These are phyloP conservation scores for Citeromyces hawaiiensis DNA, from an alignment of 1,139 yeast genomes.

Conservation along the genomic window DNA sequence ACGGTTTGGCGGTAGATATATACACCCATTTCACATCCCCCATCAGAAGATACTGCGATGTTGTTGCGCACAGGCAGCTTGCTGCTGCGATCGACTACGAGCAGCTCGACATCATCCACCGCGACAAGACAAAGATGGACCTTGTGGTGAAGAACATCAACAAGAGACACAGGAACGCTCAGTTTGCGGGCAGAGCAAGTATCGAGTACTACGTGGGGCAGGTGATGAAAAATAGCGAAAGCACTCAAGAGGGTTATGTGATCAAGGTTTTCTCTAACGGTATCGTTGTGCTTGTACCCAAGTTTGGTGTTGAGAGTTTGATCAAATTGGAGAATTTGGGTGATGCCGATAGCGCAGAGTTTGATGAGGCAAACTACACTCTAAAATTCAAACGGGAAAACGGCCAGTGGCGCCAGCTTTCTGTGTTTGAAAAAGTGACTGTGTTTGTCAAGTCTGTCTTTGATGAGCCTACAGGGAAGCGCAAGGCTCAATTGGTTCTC, in stretches of 20 bases:
- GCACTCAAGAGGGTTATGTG: slow-evolving; percentile 77
- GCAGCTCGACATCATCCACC: slow-evolving; percentile 63
- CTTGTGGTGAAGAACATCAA: slow-evolving; percentile 80
- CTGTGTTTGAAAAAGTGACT: slow-evolving; percentile 74
- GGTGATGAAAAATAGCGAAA: slow-evolving; percentile 70
- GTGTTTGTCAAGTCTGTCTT: slow-evolving; percentile 73
- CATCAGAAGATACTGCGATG: slow-evolving; percentile 94
- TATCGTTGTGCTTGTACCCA: slow-evolving; percentile 90
- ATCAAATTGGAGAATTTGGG: slow-evolving; percentile 70
- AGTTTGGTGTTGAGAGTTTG: slow-evolving; percentile 91
- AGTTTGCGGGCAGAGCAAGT: slow-evolving; percentile 96
- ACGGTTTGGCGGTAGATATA: slow-evolving; percentile 94
- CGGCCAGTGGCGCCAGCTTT: slow-evolving; percentile 34
- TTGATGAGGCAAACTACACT: slow-evolving; percentile 68
- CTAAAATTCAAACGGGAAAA: slow-evolving; percentile 38
- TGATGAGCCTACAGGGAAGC: slow-evolving; percentile 84
- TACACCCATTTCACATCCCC: slow-evolving; percentile 99
- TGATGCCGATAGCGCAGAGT: slow-evolving; percentile 49
- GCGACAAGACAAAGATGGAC: slow-evolving; percentile 88
- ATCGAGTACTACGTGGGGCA: slow-evolving; percentile 97
- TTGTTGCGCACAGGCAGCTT: slow-evolving; percentile 91
- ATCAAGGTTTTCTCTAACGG: slow-evolving; percentile 92
- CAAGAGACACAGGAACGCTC: slow-evolving; percentile 93
- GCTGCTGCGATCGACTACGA: slow-evolving; percentile 97
- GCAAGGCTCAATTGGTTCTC: slow-evolving; percentile 71